phyloP scores from a whole-genome alignment of 768 basidiomycete genomes.

The Pulveroboletus sp. region DNA sequence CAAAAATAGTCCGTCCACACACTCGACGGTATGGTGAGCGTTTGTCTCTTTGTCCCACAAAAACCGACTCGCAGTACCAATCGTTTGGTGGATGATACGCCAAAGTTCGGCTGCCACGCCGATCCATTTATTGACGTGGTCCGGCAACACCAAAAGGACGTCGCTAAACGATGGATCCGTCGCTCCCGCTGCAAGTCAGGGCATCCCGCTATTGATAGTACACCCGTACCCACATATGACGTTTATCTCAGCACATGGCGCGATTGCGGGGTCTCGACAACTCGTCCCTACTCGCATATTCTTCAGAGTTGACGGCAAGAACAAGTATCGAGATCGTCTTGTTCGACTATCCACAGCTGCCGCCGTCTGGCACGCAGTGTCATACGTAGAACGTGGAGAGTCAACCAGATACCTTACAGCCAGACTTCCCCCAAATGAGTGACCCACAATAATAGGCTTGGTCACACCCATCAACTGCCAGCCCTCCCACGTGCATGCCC shows the following conservation, averaged over 20 bases:
- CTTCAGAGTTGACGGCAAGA: no score
- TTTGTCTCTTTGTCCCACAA: constrained; percentile 10
- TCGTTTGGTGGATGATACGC: constrained; percentile 15
- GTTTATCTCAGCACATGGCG: neutral
- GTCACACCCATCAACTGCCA: constrained; percentile 16
- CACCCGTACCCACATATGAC: constrained; percentile 7
- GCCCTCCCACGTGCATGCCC: constrained; percentile 13
- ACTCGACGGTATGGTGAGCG: neutral
- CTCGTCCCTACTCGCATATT: no score
- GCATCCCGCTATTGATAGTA: neutral
- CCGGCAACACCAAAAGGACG: constrained; percentile 32
- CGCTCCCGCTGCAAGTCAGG: constrained; percentile 20
- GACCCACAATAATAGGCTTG: constrained; percentile 28
- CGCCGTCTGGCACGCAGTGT: constrained; percentile 16
- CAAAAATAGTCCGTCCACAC: constrained; percentile 3
- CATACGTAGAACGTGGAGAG: neutral
- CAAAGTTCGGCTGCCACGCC: constrained; percentile 19
- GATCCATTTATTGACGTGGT: constrained; percentile 24
- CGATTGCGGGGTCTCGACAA: no score
- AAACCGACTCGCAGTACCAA: constrained; percentile 21
- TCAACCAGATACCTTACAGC: constrained; percentile 18
- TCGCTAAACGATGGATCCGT: constrained; percentile 34
- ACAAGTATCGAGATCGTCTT: no score
- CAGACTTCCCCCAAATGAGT: constrained; percentile 30
- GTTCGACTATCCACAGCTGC: constrained; percentile 18